phyloP scores from a whole-genome alignment of 2,329 filamentous ascomycete genomes.

The Apiospora malaysiana region DNA sequence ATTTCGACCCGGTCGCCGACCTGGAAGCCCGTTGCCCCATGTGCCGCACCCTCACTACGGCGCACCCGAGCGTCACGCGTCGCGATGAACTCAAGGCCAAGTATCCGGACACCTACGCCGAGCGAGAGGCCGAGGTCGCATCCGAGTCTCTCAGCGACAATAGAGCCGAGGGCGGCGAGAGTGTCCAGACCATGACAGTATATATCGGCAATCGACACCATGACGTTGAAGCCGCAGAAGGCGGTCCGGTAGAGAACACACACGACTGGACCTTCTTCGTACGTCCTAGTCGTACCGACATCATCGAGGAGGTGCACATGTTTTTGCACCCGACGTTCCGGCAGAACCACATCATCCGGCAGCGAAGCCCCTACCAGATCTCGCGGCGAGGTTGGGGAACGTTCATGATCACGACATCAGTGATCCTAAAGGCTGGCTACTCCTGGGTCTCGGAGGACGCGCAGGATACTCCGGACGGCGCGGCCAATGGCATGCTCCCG shows the following conservation, averaged over 20 bases:
- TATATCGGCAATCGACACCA: slow-evolving; percentile 50
- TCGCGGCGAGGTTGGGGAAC: slow-evolving; percentile 41
- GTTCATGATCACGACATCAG: slow-evolving; percentile 45
- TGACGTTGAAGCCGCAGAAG: slow-evolving; percentile 32
- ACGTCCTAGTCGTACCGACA: slow-evolving; percentile 46
- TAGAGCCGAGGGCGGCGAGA: slow-evolving; percentile 23
- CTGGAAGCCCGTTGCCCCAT: slow-evolving; percentile 51
- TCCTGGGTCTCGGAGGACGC: slow-evolving; percentile 48
- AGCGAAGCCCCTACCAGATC: slow-evolving; percentile 45
- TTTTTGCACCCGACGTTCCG: slow-evolving; percentile 49
- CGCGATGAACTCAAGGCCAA: slow-evolving; percentile 36
- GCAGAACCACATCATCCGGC: slow-evolving; percentile 41
- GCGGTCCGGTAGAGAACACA: slow-evolving; percentile 36
- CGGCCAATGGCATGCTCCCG: slow-evolving; percentile 40
- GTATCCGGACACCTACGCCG: slow-evolving; percentile 44
- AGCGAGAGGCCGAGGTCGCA: slow-evolving; percentile 39
- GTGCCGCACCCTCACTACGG: slow-evolving; percentile 48
- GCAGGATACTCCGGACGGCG: slow-evolving; percentile 37
- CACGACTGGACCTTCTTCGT: slow-evolving; percentile 55
- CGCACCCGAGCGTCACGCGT: slow-evolving; percentile 35
- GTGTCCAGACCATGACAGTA: slow-evolving; percentile 47
- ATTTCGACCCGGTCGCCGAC: slow-evolving; percentile 30
- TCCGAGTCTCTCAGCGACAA: slow-evolving; percentile 31
- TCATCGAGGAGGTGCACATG: slow-evolving; percentile 50
- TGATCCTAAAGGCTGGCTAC: slow-evolving; percentile 49